Percentiles rank a stretch among this genome's conserved stretches.
phyloP scores from a whole-genome alignment of 1,284 basidiomycete genomes.

The Cryptococcus wingfieldii region DNA sequence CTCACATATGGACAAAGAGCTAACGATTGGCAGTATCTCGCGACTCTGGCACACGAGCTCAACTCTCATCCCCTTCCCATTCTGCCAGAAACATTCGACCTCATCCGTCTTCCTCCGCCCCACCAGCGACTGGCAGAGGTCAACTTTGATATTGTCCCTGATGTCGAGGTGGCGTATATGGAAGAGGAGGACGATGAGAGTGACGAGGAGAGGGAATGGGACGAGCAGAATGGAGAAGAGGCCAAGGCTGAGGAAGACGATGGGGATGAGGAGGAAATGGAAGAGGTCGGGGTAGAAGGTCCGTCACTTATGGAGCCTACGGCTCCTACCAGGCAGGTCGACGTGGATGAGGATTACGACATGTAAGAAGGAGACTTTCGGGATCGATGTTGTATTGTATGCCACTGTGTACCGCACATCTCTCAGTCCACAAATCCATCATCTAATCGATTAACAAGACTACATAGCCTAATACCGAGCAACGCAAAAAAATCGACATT shows the following conservation, averaged over 20 bases:
- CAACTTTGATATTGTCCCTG: conserved; percentile 90
- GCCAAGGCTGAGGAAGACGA: conserved; percentile 23
- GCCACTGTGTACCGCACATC: background rate
- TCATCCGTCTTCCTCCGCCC: conserved; percentile 77
- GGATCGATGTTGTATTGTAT: background rate
- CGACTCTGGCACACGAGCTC: conserved; percentile 82
- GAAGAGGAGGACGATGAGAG: conserved; percentile 15
- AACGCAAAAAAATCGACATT: no score
- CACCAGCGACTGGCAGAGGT: conserved; percentile 78
- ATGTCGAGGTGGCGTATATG: conserved; percentile 60
- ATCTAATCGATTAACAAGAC: no score
- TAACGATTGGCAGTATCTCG: conserved; percentile 62
- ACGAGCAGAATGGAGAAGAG: conserved; percentile 28
- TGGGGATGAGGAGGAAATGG: conserved; percentile 31
- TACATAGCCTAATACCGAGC: no score
- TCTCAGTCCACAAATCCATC: no score
- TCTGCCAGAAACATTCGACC: conserved; percentile 85
- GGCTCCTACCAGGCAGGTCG: conserved; percentile 13
- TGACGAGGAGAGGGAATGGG: conserved; percentile 14
- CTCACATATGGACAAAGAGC: background rate
- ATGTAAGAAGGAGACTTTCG: conserved; percentile 11
- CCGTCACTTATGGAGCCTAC: background rate
- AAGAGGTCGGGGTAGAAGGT: conserved; percentile 32
- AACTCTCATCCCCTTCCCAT: conserved; percentile 84
- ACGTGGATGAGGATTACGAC: conserved; percentile 47